Conservation (phyloP, 2,329 filamentous ascomycete genomes). For the Bimuria novae-zelandiae region DNA sequence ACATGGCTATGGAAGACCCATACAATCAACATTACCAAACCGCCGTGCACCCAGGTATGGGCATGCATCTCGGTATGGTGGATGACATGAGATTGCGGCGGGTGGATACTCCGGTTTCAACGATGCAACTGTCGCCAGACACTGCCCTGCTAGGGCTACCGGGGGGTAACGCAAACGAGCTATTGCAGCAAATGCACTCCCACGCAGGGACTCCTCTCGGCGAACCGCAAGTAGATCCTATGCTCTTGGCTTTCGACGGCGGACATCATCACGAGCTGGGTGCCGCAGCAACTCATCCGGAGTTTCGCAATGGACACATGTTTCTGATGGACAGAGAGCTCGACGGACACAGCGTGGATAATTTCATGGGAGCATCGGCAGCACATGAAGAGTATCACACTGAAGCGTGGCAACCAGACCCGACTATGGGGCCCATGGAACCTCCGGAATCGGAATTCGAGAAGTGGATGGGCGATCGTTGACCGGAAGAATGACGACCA, state of each 20-base stretch:
- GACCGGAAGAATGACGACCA: not conserved
- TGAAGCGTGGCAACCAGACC: constrained; percentile 45
- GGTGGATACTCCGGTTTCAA: constrained; percentile 35
- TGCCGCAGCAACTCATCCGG: constrained; percentile 25
- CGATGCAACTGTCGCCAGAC: constrained; percentile 38
- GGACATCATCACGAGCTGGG: constrained; percentile 27
- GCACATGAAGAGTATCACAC: constrained; percentile 32
- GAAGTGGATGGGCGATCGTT: constrained; percentile 49
- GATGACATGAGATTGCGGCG: constrained; percentile 51
- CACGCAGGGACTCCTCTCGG: constrained; percentile 35
- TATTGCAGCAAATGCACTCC: constrained; percentile 40
- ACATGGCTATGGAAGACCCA: constrained; percentile 52
- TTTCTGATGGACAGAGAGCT: constrained; percentile 37
- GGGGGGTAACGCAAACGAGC: constrained; percentile 45
- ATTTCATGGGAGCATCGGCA: constrained; percentile 26
- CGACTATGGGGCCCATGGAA: constrained; percentile 44
- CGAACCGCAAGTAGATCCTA: constrained; percentile 46
- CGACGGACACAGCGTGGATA: constrained; percentile 34
- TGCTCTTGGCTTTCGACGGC: constrained; percentile 47
- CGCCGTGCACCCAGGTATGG: constrained; percentile 49
- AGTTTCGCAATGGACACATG: constrained; percentile 39
- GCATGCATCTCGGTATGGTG: constrained; percentile 27
- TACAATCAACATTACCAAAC: constrained; percentile 59
- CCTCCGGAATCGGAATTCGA: constrained; percentile 51
- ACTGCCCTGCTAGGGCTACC: constrained; percentile 45